A percentile compares a stretch with the other conserved stretches of the same genome.
phyloP scores from a whole-genome alignment of 805 yeast genomes.

The Yarrowia hollandica region DNA sequence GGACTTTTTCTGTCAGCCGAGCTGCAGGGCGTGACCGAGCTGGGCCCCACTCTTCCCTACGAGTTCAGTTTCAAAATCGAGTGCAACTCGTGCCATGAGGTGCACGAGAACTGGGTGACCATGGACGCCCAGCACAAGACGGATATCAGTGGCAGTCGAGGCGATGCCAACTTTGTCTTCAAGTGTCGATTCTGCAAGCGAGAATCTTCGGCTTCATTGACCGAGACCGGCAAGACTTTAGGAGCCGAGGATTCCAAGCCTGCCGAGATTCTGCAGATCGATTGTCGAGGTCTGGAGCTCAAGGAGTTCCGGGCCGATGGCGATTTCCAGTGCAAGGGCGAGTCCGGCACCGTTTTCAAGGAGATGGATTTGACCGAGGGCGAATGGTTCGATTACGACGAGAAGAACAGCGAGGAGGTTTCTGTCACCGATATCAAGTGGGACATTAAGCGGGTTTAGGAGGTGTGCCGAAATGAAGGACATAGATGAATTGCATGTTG shows the following conservation, averaged over 20 bases:
- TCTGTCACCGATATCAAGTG: constrained; percentile 73
- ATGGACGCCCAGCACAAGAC: constrained; percentile 48
- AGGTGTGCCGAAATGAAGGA: not conserved
- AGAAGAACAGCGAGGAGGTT: constrained; percentile 75
- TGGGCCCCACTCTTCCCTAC: constrained; percentile 58
- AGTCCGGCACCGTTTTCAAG: constrained; percentile 52
- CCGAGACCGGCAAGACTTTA: constrained; percentile 33
- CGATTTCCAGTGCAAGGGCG: constrained; percentile 57
- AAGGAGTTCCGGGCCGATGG: constrained; percentile 69
- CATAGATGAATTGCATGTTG: constrained; percentile 9
- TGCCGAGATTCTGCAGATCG: constrained; percentile 61
- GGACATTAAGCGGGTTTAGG: constrained; percentile 49
- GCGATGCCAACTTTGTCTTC: constrained; percentile 81
- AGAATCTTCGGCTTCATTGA: constrained; percentile 41
- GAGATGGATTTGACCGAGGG: constrained; percentile 73
- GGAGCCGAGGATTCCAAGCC: constrained; percentile 44
- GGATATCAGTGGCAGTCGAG: constrained; percentile 63
- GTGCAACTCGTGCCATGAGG: constrained; percentile 79
- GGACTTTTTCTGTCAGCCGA: constrained; percentile 46
- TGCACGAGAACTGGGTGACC: constrained; percentile 66
- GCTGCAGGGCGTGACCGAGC: constrained; percentile 54
- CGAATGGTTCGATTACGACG: constrained; percentile 97
- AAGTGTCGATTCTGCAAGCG: constrained; percentile 65
- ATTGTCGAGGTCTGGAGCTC: constrained; percentile 82
- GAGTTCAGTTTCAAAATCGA: constrained; percentile 63